Conservation (phyloP, 2,329 filamentous ascomycete species). For the Didymella pinodella region DNA sequence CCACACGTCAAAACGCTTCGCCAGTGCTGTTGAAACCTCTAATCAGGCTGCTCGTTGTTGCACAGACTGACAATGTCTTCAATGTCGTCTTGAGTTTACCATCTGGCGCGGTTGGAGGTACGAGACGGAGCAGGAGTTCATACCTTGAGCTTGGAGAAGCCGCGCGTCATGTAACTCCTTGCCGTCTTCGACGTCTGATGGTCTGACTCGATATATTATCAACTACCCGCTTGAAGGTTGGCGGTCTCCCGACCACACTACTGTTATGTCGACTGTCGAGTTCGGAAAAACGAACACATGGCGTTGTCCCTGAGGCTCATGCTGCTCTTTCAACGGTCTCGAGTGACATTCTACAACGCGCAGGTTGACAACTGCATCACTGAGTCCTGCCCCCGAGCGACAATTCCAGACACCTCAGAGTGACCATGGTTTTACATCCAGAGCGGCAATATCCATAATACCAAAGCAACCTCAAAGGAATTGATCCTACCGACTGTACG, state of each 20-base stretch:
- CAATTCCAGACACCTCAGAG: not conserved
- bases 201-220: conserved; percentile 3
- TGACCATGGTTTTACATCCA: not conserved
- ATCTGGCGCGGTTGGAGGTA: not conserved
- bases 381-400: not conserved
- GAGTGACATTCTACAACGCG: not conserved
- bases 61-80: not conserved
- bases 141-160: not conserved
- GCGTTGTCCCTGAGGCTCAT: not conserved
- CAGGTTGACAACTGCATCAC: not conserved
- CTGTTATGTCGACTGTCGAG: not conserved
- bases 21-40: conserved; percentile 5
- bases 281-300: not conserved
- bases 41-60: not conserved
- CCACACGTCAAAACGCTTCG: conserved; percentile 4
- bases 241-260: not conserved
- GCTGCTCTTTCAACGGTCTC: not conserved
- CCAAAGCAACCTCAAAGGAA: not conserved
- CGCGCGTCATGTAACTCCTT: conserved; percentile 13
- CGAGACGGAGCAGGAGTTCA: not conserved
- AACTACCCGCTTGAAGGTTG: conserved; percentile 2
- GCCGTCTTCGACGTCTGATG: not conserved
- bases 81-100: not conserved
- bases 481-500: not conserved
- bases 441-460: not conserved